These are phyloP conservation scores for Diacronema lutheri DNA, from an alignment of 78 protist genomes.

Conservation along the genomic window DNA sequence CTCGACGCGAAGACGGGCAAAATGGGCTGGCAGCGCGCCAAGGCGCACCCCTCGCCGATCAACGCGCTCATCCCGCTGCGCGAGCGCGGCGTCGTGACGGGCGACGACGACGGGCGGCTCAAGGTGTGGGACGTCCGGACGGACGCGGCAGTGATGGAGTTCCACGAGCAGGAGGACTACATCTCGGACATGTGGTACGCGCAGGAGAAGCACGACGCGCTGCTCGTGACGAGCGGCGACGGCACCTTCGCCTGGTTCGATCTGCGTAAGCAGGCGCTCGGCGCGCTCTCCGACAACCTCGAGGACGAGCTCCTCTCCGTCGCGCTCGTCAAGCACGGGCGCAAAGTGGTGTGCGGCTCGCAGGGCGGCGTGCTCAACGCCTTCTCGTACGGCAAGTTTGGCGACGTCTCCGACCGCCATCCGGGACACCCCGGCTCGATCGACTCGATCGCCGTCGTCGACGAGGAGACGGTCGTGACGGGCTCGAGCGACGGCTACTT, in stretches of 20 bases:
- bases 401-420: constrained; percentile 32
- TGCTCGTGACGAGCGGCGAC: constrained; percentile 31
- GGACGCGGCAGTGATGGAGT: background rate
- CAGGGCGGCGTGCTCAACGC: constrained; percentile 33
- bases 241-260: constrained; percentile 42
- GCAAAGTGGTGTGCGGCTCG: constrained; percentile 47
- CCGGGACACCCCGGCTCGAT: constrained; percentile 42
- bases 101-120: constrained; percentile 36
- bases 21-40: background rate
- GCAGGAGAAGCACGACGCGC: background rate
- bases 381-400: constrained; percentile 47
- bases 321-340: constrained; percentile 1
- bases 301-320: constrained; percentile 58
- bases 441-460: constrained; percentile 14
- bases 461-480: background rate
- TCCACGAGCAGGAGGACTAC: background rate
- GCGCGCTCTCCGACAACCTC: constrained; percentile 23
- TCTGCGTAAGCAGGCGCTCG: background rate
- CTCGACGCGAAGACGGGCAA: background rate
- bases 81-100: background rate
- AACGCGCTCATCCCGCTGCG: background rate
- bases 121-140: constrained; percentile 25
- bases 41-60: background rate
- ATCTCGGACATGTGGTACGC: background rate
- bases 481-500: constrained; percentile 51